Conservation (phyloP, 2,329 filamentous ascomycete genomes). For the Aureobasidium uvarum region DNA sequence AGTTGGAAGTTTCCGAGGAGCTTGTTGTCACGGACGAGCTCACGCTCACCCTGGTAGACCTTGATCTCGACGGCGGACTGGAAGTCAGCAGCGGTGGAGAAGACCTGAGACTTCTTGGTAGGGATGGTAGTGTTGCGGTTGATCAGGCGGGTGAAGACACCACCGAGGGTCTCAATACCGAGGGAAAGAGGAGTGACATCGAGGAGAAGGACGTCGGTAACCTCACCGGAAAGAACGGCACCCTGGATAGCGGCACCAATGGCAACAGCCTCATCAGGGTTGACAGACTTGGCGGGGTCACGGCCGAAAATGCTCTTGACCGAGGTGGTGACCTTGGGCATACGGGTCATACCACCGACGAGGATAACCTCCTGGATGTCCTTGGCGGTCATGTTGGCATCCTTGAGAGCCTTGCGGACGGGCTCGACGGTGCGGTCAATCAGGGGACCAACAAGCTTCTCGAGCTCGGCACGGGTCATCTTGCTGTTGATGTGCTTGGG, state of each 20-base stretch:
- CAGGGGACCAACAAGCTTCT: constrained; percentile 94
- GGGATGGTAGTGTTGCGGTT: constrained; percentile 53
- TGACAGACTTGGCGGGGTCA: constrained; percentile 99
- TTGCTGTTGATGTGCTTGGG: constrained; percentile 98
- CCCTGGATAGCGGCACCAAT: constrained; percentile 99
- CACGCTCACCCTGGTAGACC: constrained; percentile 99
- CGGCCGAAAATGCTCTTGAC: constrained; percentile 96
- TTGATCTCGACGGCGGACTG: constrained; percentile 95
- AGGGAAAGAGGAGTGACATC: constrained; percentile 96
- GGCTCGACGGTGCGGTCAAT: constrained; percentile 93
- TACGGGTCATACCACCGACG: constrained; percentile 98
- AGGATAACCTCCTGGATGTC: constrained; percentile 98
- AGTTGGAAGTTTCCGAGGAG: constrained; percentile 97
- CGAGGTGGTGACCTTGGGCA: constrained; percentile 70
- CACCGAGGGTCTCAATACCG: constrained; percentile 99
- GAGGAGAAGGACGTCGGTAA: constrained; percentile 90
- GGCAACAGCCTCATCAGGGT: constrained; percentile 98
- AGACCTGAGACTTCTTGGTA: constrained; percentile 27
- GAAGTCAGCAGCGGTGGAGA: constrained; percentile 23
- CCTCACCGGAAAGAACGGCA: constrained; percentile 97
- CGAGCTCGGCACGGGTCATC: constrained; percentile 98
- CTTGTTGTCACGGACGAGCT: constrained; percentile 98
- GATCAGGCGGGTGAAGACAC: constrained; percentile 96
- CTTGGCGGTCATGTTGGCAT: constrained; percentile 80
- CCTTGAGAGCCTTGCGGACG: constrained; percentile 94